Base-by-base conservation (phyloP, 1,139 yeast genomes). In the Spencermartinsiella ligniputridi region DNA sequence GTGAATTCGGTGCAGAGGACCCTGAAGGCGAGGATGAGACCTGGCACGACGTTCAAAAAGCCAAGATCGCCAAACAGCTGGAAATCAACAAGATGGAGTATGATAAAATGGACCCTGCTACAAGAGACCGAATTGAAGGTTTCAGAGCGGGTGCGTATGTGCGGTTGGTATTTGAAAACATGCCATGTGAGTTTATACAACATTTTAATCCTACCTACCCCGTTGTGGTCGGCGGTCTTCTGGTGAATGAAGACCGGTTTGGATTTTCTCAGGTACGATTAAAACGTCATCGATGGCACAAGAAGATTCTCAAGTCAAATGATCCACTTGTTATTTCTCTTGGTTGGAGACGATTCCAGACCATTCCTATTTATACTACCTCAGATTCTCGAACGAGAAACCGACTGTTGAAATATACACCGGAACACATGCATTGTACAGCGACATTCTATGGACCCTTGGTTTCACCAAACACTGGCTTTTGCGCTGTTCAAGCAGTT, bases 231-330 rank as follows among this genome's bases (percentile, higher is more conserved):
- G 99, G 99, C 48, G 97, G 98, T 3, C 72, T 94, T 49, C 70
- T 90, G 44, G 78, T 94, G 19, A 87, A 95, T 13, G 99, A 94
- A 63, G 85, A 90, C 47, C 76, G 96, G 62, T 92, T 90, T 62
- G 99, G 98, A 12, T 83, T 86, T 56, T 76, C 89, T 72, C 92
- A 87, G 62, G 96, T 88, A 43, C 81, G 97, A 69, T 80, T 94
- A 53, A 88, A 96, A 78, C 82, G 97, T 66, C 99, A 94, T 64
- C 82, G 98, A 72, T 94, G 99, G 99, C 97, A 92, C 68, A 92
- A 90, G 63, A 89, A 89, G 73, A 88, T 94, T 46, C 74, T 94
- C 57, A 94, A 94, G 67, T 81, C 97, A 8, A 95, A 88, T 62
- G 99, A 94, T 69, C 98, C 99, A 1, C 74, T 94, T 54, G 88